Evolutionary conservation across 202 grass and related monocot species (phyloP), one percentile per base, ranked within the genome.

Genomic region (Brachypodium distachyon): DNA sequence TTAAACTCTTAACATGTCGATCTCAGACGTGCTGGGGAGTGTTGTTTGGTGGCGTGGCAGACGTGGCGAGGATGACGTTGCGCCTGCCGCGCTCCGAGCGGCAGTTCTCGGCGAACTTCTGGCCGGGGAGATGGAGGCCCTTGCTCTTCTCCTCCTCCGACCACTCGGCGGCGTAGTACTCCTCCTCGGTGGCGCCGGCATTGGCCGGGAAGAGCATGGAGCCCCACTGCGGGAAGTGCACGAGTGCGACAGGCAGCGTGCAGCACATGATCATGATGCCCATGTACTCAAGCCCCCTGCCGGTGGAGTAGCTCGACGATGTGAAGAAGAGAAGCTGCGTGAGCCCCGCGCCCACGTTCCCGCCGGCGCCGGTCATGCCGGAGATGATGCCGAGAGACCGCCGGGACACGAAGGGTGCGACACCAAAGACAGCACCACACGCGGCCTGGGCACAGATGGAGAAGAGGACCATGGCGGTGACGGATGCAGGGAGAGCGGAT

Each of bases 221-320:
- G 0, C 93, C 93, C 93, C 93, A 97, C 40, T 97, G 93, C 14
- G 93, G 93, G 83, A 97, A 97, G 79, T 97, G 93, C 12, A 97
- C 83, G 19, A 97, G 27, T 16, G 23, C 42, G 0, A 89, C 41
- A 0, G 93, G 90, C 19, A 91, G 18, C 21, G 93, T 97, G 90
- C 93, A 97, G 1, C 60, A 88, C 90, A 97, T 93, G 64, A 87
- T 87, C 93, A 97, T 97, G 61, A 97, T 69, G 7, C 93, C 93
- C 93, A 97, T 97, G 42, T 85, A 74, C 68, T 51, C 13, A 0
- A 97, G 60, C 9, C 93, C 93, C 5, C 3, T 80, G 0, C 57
- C 81, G 1, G 90, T 97, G 2, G 88, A 81, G 44, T 97, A 91
- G 0, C 10, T 67, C 1, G 85, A 85, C n/a, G 78, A 83, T 1